Conservation (phyloP, 345 rosid genomes). For the Bretschneidera sinensis region DNA sequence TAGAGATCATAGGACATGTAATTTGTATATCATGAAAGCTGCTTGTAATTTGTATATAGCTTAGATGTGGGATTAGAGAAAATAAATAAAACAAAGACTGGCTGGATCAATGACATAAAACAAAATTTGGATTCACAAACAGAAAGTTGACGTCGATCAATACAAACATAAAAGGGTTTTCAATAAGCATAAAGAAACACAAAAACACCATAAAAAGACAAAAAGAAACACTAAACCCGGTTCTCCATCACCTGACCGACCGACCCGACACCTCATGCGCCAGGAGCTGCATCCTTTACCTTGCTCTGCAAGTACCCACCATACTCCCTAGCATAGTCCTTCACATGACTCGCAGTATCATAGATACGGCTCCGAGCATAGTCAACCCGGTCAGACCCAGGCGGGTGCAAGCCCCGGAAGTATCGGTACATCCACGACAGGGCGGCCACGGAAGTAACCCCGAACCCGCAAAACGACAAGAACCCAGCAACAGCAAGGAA, state of each 20-base stretch:
- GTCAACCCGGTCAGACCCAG: slow-evolving; percentile 59
- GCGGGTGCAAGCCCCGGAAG: slow-evolving; percentile 61
- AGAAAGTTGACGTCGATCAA: too few species aligned
- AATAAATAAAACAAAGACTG: too few species aligned
- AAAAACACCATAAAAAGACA: not conserved
- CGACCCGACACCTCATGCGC: slow-evolving; percentile 44
- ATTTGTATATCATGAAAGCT: too few species aligned
- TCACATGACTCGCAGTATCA: slow-evolving; percentile 76
- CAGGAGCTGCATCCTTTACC: slow-evolving; percentile 93
- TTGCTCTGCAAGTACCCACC: slow-evolving; percentile 75
- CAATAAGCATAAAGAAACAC: too few species aligned
- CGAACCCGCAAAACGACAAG: slow-evolving; percentile 47
- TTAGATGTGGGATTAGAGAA: too few species aligned
- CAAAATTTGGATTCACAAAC: too few species aligned
- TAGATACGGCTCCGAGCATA: slow-evolving; percentile 69
- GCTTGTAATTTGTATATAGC: too few species aligned
- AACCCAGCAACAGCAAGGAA: slow-evolving; percentile 34
- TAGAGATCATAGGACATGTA: too few species aligned
- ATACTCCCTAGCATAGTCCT: slow-evolving; percentile 78
- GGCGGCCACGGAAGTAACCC: slow-evolving; percentile 36
- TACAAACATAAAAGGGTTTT: too few species aligned
- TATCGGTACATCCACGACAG: slow-evolving; percentile 66
- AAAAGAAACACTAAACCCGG: not conserved
- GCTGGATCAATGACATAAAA: too few species aligned
- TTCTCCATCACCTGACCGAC: not conserved